A percentile compares a stretch with the other conserved stretches of the same genome.
These are phyloP conservation scores for Trebouxia sp. DNA, from an alignment of 139 green algal genomes.

Conservation along the genomic window DNA sequence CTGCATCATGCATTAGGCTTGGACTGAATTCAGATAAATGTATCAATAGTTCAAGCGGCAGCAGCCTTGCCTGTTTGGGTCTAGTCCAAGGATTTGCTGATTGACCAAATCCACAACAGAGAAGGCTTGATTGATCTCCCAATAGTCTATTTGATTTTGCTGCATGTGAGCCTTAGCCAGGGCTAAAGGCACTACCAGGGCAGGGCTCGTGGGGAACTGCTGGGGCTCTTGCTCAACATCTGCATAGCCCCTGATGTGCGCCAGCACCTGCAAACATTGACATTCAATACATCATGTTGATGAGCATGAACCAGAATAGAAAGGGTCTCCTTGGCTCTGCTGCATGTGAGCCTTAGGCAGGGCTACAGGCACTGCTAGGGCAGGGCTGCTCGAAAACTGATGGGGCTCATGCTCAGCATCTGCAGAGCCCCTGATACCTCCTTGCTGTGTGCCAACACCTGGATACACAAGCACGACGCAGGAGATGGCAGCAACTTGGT, in stretches of 20 bases:
- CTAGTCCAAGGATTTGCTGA: conserved; percentile 55
- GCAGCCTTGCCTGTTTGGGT: conserved; percentile 34
- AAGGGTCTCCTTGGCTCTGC: conserved; percentile 69
- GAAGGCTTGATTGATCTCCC: conserved; percentile 95
- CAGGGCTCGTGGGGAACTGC: conserved; percentile 82
- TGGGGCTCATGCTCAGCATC: conserved; percentile 76
- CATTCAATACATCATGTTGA: no score
- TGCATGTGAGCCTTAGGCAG: conserved; percentile 45
- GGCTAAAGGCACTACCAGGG: conserved; percentile 70
- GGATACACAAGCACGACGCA: neutral
- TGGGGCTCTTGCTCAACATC: conserved; percentile 76
- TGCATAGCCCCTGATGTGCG: conserved; percentile 61
- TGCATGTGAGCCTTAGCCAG: conserved; percentile 45
- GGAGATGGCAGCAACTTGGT: no score
- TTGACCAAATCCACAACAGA: conserved; percentile 81
- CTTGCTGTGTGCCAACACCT: conserved; percentile 64
- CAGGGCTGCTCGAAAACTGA: conserved; percentile 82
- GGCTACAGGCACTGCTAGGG: conserved; percentile 71
- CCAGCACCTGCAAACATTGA: conserved; percentile 52
- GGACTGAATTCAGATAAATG: no score
- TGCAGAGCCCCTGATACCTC: conserved; percentile 68
- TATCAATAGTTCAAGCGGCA: neutral
- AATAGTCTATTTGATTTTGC: conserved; percentile 70
- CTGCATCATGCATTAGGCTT: no score
- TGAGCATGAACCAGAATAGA: no score